A percentile compares a stretch with the other conserved stretches of the same genome.
Conservation (phyloP, 129 eudicot genomes). For the Logfia minima region DNA sequence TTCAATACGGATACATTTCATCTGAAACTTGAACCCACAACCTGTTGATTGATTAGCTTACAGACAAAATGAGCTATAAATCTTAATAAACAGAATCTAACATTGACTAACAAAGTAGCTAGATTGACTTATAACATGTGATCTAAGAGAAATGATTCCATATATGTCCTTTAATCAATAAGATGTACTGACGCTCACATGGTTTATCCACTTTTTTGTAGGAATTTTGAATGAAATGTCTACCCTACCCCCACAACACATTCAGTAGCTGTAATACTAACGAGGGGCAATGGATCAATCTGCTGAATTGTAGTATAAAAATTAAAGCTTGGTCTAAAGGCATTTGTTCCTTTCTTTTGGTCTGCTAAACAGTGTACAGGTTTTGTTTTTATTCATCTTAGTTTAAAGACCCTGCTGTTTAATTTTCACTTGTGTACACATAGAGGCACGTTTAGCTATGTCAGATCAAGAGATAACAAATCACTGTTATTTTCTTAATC, state of each 20-base stretch:
- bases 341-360: slow-evolving; percentile 41
- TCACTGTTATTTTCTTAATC: slow-evolving; percentile 21
- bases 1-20: too few species aligned
- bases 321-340: slow-evolving; percentile 43
- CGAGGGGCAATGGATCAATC: slow-evolving; percentile 24
- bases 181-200: slow-evolving; percentile 46
- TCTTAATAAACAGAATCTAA: slow-evolving; percentile 13
- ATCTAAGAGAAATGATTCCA: slow-evolving; percentile 44
- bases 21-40: too few species aligned
- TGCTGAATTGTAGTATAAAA: slow-evolving; percentile 24
- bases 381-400: slow-evolving; percentile 47
- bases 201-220: slow-evolving; percentile 35
- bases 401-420: slow-evolving; percentile 26
- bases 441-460: slow-evolving; percentile 47
- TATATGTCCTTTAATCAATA: slow-evolving; percentile 31
- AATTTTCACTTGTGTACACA: slow-evolving; percentile 20
- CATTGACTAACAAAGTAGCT: slow-evolving; percentile 7
- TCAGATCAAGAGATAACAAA: slow-evolving; percentile 41
- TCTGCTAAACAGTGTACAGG: slow-evolving; percentile 55
- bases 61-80: neutral
- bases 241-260: slow-evolving; percentile 20
- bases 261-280: slow-evolving; percentile 2
- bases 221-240: slow-evolving; percentile 39
- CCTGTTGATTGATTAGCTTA: neutral
- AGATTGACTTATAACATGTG: slow-evolving; percentile 36